A percentile compares a stretch with the other conserved stretches of the same genome.
Conservation (phyloP, 2,329 filamentous ascomycete species). For the Beauveria asiatica region DNA sequence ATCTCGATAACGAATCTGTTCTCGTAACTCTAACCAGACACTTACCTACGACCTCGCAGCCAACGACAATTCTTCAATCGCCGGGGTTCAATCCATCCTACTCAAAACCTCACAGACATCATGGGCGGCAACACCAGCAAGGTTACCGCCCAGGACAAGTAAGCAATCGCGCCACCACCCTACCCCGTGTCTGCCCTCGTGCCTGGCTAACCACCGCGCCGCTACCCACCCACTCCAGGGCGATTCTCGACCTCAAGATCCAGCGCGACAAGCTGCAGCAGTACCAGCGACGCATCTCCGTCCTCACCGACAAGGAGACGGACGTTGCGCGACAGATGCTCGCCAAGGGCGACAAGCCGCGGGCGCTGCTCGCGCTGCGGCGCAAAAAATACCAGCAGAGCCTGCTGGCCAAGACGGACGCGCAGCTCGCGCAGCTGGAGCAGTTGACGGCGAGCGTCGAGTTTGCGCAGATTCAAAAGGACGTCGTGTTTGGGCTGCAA, state of each 20-base stretch:
- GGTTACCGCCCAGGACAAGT: conserved; percentile 77
- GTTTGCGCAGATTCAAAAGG: conserved; percentile 94
- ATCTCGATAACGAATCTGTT: neutral
- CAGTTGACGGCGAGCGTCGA: conserved; percentile 82
- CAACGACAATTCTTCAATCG: neutral
- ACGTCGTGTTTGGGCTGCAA: conserved; percentile 84
- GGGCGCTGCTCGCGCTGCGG: conserved; percentile 78
- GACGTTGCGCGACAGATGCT: conserved; percentile 79
- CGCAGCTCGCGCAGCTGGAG: conserved; percentile 89
- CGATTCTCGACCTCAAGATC: conserved; percentile 94
- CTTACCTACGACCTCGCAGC: neutral
- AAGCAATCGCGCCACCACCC: conserved; percentile 21
- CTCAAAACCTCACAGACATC: conserved; percentile 1
- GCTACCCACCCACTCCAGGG: conserved; percentile 44
- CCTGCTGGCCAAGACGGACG: conserved; percentile 79
- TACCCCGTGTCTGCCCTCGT: conserved; percentile 12
- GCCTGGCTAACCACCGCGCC: neutral
- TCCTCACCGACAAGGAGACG: conserved; percentile 80
- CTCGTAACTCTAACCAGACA: neutral
- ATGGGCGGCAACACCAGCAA: conserved; percentile 52
- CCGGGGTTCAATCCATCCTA: neutral
- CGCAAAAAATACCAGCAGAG: conserved; percentile 97
- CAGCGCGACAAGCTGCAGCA: conserved; percentile 96
- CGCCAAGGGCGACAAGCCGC: conserved; percentile 66
- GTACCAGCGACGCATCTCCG: conserved; percentile 83